A percentile compares a stretch with the other conserved stretches of the same genome.
Evolutionary conservation across 257 asterid species (phyloP).

Genomic region (Lycium ferocissimum): DNA sequence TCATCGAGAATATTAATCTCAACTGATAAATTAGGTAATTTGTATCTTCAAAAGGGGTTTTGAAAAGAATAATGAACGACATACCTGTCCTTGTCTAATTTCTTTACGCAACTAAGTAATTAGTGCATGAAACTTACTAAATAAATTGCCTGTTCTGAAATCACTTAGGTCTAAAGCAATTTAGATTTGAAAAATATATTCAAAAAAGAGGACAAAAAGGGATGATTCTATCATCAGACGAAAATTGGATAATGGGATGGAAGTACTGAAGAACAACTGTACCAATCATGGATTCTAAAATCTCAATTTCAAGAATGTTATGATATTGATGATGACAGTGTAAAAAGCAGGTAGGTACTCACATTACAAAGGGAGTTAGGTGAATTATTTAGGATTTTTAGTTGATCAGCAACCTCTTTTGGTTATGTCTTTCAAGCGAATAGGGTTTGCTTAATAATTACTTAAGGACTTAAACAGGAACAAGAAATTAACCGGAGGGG

Average conservation of each 20-base stretch:
- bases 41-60: background rate
- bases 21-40: background rate
- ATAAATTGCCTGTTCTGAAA: background rate
- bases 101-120: background rate
- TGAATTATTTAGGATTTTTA: background rate
- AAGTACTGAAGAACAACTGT: background rate
- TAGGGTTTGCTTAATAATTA: background rate
- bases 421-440: background rate
- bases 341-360: background rate
- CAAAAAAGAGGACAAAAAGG: background rate
- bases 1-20: background rate
- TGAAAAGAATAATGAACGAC: background rate
- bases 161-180: background rate
- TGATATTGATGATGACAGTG: slow-evolving; percentile 6
- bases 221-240: background rate
- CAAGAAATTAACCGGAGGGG: background rate
- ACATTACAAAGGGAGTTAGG: background rate
- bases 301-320: background rate
- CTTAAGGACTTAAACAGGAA: background rate
- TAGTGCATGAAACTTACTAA: background rate
- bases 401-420: background rate
- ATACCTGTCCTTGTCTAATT: background rate
- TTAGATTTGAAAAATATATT: background rate
- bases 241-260: background rate
- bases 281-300: background rate